phyloP scores from a whole-genome alignment of 2,329 filamentous ascomycete species.

The Pseudocercospora cruenta region DNA sequence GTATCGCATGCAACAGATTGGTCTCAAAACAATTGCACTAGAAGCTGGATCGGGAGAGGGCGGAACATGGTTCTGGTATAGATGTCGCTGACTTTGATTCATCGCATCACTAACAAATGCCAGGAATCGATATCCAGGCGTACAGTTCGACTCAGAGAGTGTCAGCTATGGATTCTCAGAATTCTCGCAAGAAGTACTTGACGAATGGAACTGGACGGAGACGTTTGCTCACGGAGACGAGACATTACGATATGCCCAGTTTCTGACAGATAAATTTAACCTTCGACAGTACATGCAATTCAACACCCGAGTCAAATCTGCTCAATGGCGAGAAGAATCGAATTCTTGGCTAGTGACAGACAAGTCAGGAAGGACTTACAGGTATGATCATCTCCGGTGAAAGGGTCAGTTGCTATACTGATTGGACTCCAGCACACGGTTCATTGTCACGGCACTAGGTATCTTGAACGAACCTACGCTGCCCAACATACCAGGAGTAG shows the following conservation, averaged over 20 bases:
- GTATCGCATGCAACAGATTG: slow-evolving; percentile 47
- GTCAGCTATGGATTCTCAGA: slow-evolving; percentile 49
- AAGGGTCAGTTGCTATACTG: neutral
- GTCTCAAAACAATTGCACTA: slow-evolving; percentile 43
- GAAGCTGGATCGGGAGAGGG: slow-evolving; percentile 48
- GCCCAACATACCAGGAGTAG: slow-evolving; percentile 40
- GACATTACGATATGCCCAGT: slow-evolving; percentile 55
- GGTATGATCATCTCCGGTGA: neutral
- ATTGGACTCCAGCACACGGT: slow-evolving; percentile 32
- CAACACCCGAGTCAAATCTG: slow-evolving; percentile 43
- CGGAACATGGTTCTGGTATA: slow-evolving; percentile 48
- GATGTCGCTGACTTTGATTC: neutral
- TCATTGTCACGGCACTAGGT: slow-evolving; percentile 50
- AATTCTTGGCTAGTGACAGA: slow-evolving; percentile 41
- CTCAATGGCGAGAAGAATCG: slow-evolving; percentile 40
- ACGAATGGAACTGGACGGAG: slow-evolving; percentile 49
- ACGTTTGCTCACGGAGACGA: slow-evolving; percentile 44
- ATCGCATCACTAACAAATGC: slow-evolving; percentile 9
- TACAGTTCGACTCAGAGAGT: slow-evolving; percentile 51
- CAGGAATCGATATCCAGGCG: slow-evolving; percentile 52
- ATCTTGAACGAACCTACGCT: slow-evolving; percentile 36
- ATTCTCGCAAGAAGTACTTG: slow-evolving; percentile 47
- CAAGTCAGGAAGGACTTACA: slow-evolving; percentile 36
- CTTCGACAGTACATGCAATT: slow-evolving; percentile 47
- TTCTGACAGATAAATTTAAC: slow-evolving; percentile 51